Conservation (phyloP, 257 asterid species). For the Lithospermum erythrorhizon region DNA sequence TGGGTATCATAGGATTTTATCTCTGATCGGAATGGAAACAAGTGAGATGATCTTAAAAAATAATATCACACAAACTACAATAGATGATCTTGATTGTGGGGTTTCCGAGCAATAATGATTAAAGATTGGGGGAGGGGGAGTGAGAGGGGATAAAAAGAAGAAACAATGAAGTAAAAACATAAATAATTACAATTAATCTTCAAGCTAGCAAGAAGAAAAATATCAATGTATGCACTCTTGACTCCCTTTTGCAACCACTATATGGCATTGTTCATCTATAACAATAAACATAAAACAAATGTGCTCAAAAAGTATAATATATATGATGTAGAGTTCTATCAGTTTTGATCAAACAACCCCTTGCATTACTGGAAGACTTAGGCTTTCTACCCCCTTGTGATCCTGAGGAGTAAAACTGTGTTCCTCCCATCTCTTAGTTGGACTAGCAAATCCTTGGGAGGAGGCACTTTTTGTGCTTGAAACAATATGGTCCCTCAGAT, state of each 20-base stretch:
- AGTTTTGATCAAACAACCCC: slow-evolving; percentile 22
- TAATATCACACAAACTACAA: too few relatives aligned
- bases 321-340: neutral
- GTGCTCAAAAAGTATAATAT: neutral
- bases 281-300: neutral
- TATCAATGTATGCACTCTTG: neutral
- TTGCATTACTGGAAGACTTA: slow-evolving; percentile 33
- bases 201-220: neutral
- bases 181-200: neutral
- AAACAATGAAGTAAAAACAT: neutral
- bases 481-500: slow-evolving; percentile 74
- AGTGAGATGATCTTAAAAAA: too few relatives aligned
- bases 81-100: too few relatives aligned
- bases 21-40: too few relatives aligned
- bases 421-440: slow-evolving; percentile 25
- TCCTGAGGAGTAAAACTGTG: slow-evolving; percentile 33
- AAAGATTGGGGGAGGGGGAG: too few relatives aligned
- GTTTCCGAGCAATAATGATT: too few relatives aligned
- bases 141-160: too few relatives aligned
- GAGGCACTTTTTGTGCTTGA: slow-evolving; percentile 48
- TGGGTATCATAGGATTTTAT: too few relatives aligned
- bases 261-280: neutral
- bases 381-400: slow-evolving; percentile 28
- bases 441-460: slow-evolving; percentile 35
- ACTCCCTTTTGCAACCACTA: neutral